Percentiles rank a stretch among this genome's conserved stretches.
Evolutionary conservation across 805 yeast species (phyloP).

Genomic region (Candida maris): DNA sequence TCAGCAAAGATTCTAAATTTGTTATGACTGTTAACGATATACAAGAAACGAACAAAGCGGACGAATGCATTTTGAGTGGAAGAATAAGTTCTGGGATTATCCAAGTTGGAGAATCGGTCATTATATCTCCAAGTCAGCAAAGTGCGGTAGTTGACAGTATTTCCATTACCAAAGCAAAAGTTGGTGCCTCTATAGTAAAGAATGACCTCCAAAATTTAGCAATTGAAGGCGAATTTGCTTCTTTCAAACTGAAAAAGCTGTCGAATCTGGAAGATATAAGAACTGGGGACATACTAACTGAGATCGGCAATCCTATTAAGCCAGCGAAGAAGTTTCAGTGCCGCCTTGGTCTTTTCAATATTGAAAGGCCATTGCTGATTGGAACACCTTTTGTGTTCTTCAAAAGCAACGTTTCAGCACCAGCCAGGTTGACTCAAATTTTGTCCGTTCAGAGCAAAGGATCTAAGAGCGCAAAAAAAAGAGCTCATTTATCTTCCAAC

Average conservation of each 20-base stretch:
- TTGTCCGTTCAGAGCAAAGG: conserved; percentile 29
- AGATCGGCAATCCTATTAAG: conserved; percentile 27
- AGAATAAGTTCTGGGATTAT: conserved; percentile 64
- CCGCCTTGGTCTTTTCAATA: conserved; percentile 60
- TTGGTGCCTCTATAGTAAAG: conserved; percentile 20
- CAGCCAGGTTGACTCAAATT: conserved; percentile 59
- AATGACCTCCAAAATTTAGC: conserved; percentile 34
- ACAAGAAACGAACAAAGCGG: conserved; percentile 41
- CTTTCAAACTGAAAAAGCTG: conserved; percentile 38
- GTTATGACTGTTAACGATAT: conserved; percentile 64
- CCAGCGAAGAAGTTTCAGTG: conserved; percentile 50
- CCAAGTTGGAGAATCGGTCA: conserved; percentile 66
- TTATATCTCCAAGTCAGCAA: conserved; percentile 51
- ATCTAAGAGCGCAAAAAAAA: conserved; percentile 46
- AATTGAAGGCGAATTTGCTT: conserved; percentile 53
- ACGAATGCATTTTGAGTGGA: conserved; percentile 57
- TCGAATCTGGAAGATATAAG: conserved; percentile 42
- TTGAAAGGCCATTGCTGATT: conserved; percentile 66
- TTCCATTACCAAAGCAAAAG: conserved; percentile 23
- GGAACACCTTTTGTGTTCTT: conserved; percentile 79
- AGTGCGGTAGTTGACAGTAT: conserved; percentile 39
- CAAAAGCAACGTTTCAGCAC: conserved; percentile 68
- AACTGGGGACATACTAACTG: conserved; percentile 64
- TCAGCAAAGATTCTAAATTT: conserved; percentile 39
- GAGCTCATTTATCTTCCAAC: conserved; percentile 55